These are phyloP conservation scores for Eucalyptus sp. DNA, from an alignment of 345 rosid species.

Conservation along the genomic window DNA sequence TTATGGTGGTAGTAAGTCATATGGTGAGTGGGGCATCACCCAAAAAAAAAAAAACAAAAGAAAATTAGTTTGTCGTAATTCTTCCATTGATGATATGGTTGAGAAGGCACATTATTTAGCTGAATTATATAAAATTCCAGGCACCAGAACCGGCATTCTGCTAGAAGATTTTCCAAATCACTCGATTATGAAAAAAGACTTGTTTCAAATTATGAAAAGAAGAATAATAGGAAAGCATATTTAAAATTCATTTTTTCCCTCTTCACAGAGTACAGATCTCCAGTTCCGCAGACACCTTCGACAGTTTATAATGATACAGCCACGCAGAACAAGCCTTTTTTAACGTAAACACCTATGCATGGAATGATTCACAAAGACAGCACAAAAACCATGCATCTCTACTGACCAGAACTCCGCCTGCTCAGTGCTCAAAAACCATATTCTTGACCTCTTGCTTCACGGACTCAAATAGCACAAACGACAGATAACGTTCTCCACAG, in stretches of 20 bases:
- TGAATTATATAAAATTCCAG: too few species aligned
- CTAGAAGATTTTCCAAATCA: too few species aligned
- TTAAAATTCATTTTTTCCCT: not conserved
- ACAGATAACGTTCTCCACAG: conserved; percentile 37
- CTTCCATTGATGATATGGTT: too few species aligned
- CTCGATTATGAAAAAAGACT: too few species aligned
- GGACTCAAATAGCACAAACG: conserved; percentile 35
- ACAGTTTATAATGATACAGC: not conserved
- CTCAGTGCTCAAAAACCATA: conserved; percentile 18
- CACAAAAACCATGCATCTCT: not conserved
- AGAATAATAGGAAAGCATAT: too few species aligned
- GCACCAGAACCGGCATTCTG: too few species aligned
- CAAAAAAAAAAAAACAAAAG: too few species aligned
- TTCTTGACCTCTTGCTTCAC: conserved; percentile 23
- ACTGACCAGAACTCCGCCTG: not conserved
- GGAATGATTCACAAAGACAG: not conserved
- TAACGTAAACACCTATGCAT: not conserved
- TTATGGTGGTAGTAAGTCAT: too few species aligned
- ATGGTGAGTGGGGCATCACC: too few species aligned
- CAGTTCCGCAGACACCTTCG: not conserved
- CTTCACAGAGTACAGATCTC: not conserved
- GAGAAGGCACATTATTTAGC: too few species aligned
- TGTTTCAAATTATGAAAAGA: too few species aligned
- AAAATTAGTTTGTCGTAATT: too few species aligned
- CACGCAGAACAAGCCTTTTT: not conserved